Evolutionary conservation across 2,329 filamentous ascomycete genomes (phyloP), one percentile per base, ranked within the genome.

Genomic region (Xylogone sp.): DNA sequence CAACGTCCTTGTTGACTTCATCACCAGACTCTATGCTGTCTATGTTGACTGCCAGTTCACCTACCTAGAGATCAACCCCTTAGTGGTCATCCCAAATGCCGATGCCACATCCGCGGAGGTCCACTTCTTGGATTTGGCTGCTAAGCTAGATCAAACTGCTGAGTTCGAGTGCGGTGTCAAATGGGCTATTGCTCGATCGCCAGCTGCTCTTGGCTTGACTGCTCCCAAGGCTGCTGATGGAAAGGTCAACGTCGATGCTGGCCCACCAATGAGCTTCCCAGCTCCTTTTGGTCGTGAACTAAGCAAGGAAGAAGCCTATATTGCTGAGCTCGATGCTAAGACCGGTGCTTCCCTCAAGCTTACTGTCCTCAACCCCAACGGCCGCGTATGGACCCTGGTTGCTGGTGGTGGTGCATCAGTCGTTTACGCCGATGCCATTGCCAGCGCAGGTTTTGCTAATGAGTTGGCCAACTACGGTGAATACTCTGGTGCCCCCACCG

Each of bases 31-130:
- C 62, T 99, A 99, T 71, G 94, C 93, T 65, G 94, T 99, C 77
- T 99, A 97, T 69, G 94, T 97, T 60, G 94, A 99, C 81, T 96
- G 90, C 84, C 94, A 99, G 76, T 99, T 99, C 84, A 97, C 94
- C 68, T 99, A 99, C 80, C 90, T 99, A 65, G 94, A 99, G 77
- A 99, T 99, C 82, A 99, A 99, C 85, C 94, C 94, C 63, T 80
- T 99, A 59, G 94, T 99, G 56, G 94, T 97, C 70, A 93, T 99
- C 66, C 94, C 94, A 72, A 97, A 97, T 73, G 87, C 83, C 61
- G 86, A 92, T 65, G 88, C 83, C 69, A 97, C 93, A 62, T 96
- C 91, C 53, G 94, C 94, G 52, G 87, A 91, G 42, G 94, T 99
- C 50, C 84, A 97, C 83, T 99, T 99, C 86, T 84, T 99, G 63